Evolutionary conservation across 2,329 filamentous ascomycete genomes (phyloP).

Genomic region (Fusarium mexicanum): DNA sequence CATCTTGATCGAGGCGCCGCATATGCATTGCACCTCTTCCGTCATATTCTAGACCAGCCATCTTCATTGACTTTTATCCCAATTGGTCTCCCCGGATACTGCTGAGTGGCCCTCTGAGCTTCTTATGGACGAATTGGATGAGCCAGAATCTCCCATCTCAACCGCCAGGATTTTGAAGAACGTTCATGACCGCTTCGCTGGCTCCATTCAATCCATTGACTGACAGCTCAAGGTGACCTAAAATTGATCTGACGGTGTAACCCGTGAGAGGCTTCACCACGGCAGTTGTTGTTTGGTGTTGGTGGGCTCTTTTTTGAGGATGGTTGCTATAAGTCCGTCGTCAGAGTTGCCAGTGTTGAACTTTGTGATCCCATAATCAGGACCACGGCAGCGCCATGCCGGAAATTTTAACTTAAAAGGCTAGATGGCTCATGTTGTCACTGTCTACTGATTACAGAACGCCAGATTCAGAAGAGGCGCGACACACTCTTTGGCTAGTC

Average conservation of each 20-base stretch:
- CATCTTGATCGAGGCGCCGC: conserved; percentile 10
- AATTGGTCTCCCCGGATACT: conserved; percentile 22
- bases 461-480: conserved; percentile 1
- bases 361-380: neutral
- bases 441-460: conserved; percentile 16
- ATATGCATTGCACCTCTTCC: conserved; percentile 19
- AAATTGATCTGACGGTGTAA: conserved; percentile 12
- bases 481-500: conserved; percentile 12
- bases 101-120: conserved; percentile 17
- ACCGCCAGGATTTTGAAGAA: conserved; percentile 7
- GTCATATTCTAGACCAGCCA: conserved; percentile 29
- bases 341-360: conserved; percentile 9
- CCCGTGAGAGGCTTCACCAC: conserved; percentile 6
- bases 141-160: conserved; percentile 15
- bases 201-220: conserved; percentile 24
- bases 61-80: conserved; percentile 21
- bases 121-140: conserved; percentile 11
- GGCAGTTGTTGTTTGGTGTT: conserved; percentile 11
- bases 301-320: conserved; percentile 20
- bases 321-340: neutral
- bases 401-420: conserved; percentile 14
- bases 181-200: conserved; percentile 31
- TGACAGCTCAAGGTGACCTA: conserved; percentile 14
- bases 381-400: conserved; percentile 11
- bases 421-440: conserved; percentile 14